phyloP scores from a whole-genome alignment of 2,329 filamentous ascomycete genomes.

The Alternaria sp. region DNA sequence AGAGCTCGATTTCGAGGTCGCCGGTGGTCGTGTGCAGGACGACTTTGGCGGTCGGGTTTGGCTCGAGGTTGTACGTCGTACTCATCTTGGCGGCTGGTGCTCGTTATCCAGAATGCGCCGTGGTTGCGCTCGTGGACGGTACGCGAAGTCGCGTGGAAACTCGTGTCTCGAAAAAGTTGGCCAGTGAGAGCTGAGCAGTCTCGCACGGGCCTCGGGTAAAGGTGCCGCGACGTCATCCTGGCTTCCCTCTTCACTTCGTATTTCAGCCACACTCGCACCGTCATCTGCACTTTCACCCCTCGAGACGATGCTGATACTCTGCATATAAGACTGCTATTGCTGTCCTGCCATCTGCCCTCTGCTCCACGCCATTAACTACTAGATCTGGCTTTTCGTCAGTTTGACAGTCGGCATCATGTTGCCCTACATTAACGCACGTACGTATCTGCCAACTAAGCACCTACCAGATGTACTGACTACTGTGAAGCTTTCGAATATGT shows the following conservation, averaged over 20 bases:
- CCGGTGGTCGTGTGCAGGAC: slow-evolving; percentile 89
- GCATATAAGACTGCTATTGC: slow-evolving; percentile 19
- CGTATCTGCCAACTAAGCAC: slow-evolving; percentile 31
- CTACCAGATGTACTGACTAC: not conserved
- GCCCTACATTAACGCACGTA: slow-evolving; percentile 70
- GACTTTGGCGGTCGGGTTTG: slow-evolving; percentile 90
- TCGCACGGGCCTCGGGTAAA: slow-evolving; percentile 16
- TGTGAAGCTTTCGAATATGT: slow-evolving; percentile 67
- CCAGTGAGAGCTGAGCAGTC: slow-evolving; percentile 13
- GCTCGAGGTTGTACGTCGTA: slow-evolving; percentile 90
- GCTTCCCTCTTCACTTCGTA: slow-evolving; percentile 7
- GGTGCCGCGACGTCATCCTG: slow-evolving; percentile 18
- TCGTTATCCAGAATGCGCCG: not conserved
- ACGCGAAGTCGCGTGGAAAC: slow-evolving; percentile 10
- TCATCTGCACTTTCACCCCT: slow-evolving; percentile 11
- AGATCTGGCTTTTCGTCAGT: not conserved
- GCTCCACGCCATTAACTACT: not conserved
- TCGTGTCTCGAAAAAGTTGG: slow-evolving; percentile 5
- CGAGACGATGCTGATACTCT: slow-evolving; percentile 22
- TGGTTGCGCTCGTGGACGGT: not conserved
- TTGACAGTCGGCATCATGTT: slow-evolving; percentile 59
- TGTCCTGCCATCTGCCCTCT: not conserved
- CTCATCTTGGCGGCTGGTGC: slow-evolving; percentile 68
- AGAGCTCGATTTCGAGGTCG: slow-evolving; percentile 90
- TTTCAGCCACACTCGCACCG: slow-evolving; percentile 12